Percentiles rank a stretch among this genome's conserved stretches.
These are phyloP conservation scores for Ulota crispa DNA, from an alignment of 225 moss, liverwort and hornwort species.

Conservation along the genomic window DNA sequence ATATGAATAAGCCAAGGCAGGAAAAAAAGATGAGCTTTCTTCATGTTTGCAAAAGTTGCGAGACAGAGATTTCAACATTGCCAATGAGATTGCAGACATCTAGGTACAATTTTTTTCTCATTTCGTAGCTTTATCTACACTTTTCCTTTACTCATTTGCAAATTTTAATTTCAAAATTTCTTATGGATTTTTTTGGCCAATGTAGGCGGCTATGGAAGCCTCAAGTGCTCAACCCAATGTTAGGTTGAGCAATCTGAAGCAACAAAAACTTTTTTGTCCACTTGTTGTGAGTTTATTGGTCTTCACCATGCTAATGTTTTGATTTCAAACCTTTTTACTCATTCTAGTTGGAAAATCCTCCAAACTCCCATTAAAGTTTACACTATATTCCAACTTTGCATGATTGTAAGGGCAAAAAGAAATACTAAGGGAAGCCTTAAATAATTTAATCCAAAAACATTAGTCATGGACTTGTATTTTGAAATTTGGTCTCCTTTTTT, in stretches of 20 bases:
- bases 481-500: too few relatives aligned
- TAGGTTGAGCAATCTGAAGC: slow-evolving; percentile 58
- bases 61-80: slow-evolving; percentile 56
- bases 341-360: not conserved
- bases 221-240: slow-evolving; percentile 50
- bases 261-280: slow-evolving; percentile 59
- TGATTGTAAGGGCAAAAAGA: too few relatives aligned
- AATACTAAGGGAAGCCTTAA: too few relatives aligned
- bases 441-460: too few relatives aligned
- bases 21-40: slow-evolving; percentile 54
- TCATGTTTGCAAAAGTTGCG: slow-evolving; percentile 62
- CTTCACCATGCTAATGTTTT: not conserved
- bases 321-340: not conserved
- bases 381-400: too few relatives aligned
- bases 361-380: too few relatives aligned
- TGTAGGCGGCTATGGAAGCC: slow-evolving; percentile 59
- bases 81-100: slow-evolving; percentile 67
- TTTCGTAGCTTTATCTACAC: not conserved
- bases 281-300: slow-evolving; percentile 56
- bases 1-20: slow-evolving; percentile 57
- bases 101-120: slow-evolving; percentile 37
- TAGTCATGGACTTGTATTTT: too few relatives aligned
- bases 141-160: not conserved
- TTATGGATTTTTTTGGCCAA: not conserved
- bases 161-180: not conserved